These are phyloP conservation scores for Mercurialis annua DNA, from an alignment of 345 rosid genomes.

Conservation along the genomic window DNA sequence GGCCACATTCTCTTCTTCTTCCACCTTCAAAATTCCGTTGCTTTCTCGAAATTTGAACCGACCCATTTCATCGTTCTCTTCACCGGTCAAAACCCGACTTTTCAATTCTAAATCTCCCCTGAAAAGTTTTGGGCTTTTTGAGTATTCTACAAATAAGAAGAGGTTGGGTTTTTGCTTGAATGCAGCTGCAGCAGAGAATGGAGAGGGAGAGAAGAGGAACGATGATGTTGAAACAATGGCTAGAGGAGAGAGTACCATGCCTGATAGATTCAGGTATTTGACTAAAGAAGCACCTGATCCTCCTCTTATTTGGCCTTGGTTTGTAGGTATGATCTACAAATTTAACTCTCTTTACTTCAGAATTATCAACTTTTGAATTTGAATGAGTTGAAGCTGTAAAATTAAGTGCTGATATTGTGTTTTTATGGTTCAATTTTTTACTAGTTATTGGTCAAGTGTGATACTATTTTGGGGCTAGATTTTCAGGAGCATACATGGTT, in stretches of 20 bases:
- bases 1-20: slow-evolving; percentile 15
- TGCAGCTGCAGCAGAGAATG: slow-evolving; percentile 30
- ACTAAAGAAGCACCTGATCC: slow-evolving; percentile 74
- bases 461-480: background rate
- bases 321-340: slow-evolving; percentile 53
- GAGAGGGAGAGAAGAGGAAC: slow-evolving; percentile 22
- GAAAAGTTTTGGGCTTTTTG: slow-evolving; percentile 20
- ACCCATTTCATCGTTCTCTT: slow-evolving; percentile 3
- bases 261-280: slow-evolving; percentile 79
- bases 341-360: background rate
- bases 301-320: slow-evolving; percentile 77
- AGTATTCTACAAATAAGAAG: slow-evolving; percentile 6
- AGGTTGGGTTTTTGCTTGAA: slow-evolving; percentile 31
- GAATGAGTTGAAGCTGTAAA: background rate
- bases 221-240: slow-evolving; percentile 56
- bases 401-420: no score
- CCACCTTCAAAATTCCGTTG: slow-evolving; percentile 14
- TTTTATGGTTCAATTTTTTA: background rate
- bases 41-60: slow-evolving; percentile 14
- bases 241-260: slow-evolving; percentile 77
- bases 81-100: slow-evolving; percentile 4
- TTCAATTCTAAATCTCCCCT: background rate
- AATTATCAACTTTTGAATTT: background rate
- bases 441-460: background rate
- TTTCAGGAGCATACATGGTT: background rate